Conservation (phyloP, 116 monocot species). For the Phalaenopsis hybrid region DNA sequence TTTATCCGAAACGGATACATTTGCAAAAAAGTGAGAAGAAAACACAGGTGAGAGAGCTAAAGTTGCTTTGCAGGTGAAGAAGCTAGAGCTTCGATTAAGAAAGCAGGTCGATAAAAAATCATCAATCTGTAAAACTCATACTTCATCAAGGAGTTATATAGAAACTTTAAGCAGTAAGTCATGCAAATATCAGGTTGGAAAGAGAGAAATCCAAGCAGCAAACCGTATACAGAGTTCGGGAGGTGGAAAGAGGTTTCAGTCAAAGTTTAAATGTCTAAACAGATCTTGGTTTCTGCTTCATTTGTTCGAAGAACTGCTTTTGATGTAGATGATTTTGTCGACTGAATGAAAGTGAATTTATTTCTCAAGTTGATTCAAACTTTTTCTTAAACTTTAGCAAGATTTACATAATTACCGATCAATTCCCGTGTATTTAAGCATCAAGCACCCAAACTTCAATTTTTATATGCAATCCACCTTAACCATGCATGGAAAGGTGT, state of each 20-base stretch:
- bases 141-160: background rate
- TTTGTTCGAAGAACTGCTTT: conserved; percentile 3
- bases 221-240: background rate
- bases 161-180: background rate
- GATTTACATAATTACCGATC: too few relatives aligned
- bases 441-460: background rate
- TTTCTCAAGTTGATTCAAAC: too few relatives aligned
- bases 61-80: background rate
- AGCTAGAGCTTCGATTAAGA: background rate
- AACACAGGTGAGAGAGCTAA: too few relatives aligned
- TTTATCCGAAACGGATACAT: conserved; percentile 5
- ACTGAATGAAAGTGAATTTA: background rate
- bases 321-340: conserved; percentile 12
- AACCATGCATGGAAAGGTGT: too few relatives aligned
- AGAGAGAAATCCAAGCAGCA: conserved; percentile 23
- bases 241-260: background rate
- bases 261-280: background rate
- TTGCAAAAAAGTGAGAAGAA: background rate
- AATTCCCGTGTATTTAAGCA: background rate
- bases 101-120: background rate
- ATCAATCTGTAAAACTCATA: background rate
- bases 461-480: background rate
- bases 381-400: too few relatives aligned
- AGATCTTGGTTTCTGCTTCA: background rate
- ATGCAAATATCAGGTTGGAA: conserved; percentile 28